phyloP scores from a whole-genome alignment of 352 stramenopile species.

The Phytophthora crassamura region DNA sequence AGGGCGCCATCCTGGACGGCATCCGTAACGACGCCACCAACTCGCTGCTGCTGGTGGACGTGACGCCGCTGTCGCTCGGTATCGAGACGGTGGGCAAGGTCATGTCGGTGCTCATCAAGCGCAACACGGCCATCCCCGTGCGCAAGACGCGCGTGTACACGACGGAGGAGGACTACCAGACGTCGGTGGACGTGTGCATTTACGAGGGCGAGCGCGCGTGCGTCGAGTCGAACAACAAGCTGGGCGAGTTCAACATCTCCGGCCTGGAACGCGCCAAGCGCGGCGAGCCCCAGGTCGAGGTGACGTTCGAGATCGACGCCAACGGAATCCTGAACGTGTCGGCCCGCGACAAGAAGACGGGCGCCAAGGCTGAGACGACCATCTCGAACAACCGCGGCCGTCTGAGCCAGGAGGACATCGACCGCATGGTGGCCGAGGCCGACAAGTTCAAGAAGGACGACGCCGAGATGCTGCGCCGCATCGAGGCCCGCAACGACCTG shows the following conservation, averaged over 20 bases:
- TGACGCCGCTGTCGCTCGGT: slow-evolving; percentile 90
- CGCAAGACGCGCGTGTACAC: slow-evolving; percentile 84
- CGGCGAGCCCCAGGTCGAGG: slow-evolving; percentile 91
- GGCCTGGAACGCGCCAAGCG: slow-evolving; percentile 88
- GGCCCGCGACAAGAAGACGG: slow-evolving; percentile 87
- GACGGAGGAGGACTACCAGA: slow-evolving; percentile 84
- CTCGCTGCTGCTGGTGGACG: slow-evolving; percentile 89
- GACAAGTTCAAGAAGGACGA: slow-evolving; percentile 83
- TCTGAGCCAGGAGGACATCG: slow-evolving; percentile 73
- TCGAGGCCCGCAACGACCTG: slow-evolving; percentile 72
- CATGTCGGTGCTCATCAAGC: slow-evolving; percentile 90
- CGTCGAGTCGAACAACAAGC: slow-evolving; percentile 93
- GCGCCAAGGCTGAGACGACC: slow-evolving; percentile 67
- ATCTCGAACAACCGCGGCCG: slow-evolving; percentile 83
- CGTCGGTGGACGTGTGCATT: slow-evolving; percentile 86
- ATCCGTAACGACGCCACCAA: slow-evolving; percentile 85
- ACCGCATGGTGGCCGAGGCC: slow-evolving; percentile 73
- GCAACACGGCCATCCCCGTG: slow-evolving; percentile 89
- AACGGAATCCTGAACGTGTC: slow-evolving; percentile 94
- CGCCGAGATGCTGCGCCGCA: slow-evolving; percentile 71
- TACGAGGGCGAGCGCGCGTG: slow-evolving; percentile 90
- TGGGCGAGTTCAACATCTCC: slow-evolving; percentile 93
- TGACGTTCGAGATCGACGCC: slow-evolving; percentile 92
- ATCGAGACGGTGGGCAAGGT: slow-evolving; percentile 91
- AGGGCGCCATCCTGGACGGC: slow-evolving; percentile 68